Evolutionary conservation across 495 filamentous ascomycete genomes (phyloP).

Genomic region (Aspergillus mulundensis): DNA sequence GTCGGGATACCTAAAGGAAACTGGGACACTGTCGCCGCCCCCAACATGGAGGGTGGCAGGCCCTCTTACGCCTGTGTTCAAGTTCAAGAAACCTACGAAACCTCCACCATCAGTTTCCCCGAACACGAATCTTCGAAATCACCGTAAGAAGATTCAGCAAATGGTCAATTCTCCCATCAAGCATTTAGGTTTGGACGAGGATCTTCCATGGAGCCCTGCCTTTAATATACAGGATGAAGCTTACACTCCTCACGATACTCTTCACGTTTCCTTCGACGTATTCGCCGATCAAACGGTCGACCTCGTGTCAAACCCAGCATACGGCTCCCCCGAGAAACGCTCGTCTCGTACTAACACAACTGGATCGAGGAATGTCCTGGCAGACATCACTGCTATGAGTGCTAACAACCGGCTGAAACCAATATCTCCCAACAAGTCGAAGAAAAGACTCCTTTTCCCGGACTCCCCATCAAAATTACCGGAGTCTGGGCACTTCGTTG

Average conservation of each 20-base stretch:
- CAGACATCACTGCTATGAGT: conserved; percentile 57
- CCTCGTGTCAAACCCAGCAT: conserved; percentile 47
- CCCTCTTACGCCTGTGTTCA: conserved; percentile 80
- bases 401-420: conserved; percentile 45
- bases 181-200: conserved; percentile 61
- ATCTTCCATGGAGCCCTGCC: conserved; percentile 71
- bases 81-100: conserved; percentile 76
- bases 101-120: conserved; percentile 87
- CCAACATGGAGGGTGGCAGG: conserved; percentile 61
- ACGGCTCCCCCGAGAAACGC: conserved; percentile 73
- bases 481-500: conserved; percentile 54
- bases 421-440: conserved; percentile 29
- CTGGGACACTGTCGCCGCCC: conserved; percentile 41
- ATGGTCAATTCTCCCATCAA: conserved; percentile 86
- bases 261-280: conserved; percentile 61
- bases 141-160: conserved; percentile 79
- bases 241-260: conserved; percentile 44
- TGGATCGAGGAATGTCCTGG: conserved; percentile 51
- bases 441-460: conserved; percentile 43
- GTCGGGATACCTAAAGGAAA: conserved; percentile 43
- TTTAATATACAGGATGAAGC: conserved; percentile 62
- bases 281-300: conserved; percentile 60
- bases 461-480: conserved; percentile 44
- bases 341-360: conserved; percentile 55
- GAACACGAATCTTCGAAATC: conserved; percentile 89